A percentile compares a stretch with the other conserved stretches of the same genome.
phyloP scores from a whole-genome alignment of 148 eudicot genomes.

The Camellia granthamiana region DNA sequence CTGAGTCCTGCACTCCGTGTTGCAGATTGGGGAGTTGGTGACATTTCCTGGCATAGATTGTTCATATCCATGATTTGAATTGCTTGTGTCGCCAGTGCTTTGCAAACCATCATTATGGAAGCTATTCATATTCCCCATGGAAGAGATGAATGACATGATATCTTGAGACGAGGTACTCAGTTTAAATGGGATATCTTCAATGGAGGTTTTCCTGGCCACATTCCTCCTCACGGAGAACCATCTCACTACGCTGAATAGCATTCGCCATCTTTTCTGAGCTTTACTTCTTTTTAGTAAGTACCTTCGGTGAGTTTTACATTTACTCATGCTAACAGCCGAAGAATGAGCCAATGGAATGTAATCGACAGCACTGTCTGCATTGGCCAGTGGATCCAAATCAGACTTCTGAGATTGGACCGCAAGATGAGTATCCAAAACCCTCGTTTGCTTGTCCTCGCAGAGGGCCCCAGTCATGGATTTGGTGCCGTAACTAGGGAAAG shows the following conservation, averaged over 20 bases:
- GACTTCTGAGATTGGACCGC: slow-evolving; percentile 31
- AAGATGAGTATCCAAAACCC: slow-evolving; percentile 38
- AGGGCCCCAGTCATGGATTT: slow-evolving; percentile 38
- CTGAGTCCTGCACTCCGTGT: slow-evolving; percentile 31
- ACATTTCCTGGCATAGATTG: slow-evolving; percentile 16
- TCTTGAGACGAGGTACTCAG: not conserved
- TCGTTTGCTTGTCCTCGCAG: slow-evolving; percentile 34
- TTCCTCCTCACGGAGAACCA: slow-evolving; percentile 23
- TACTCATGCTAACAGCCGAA: slow-evolving; percentile 10
- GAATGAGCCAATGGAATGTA: slow-evolving; percentile 32
- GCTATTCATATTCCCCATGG: not conserved
- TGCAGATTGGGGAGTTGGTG: slow-evolving; percentile 34
- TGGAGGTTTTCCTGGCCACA: slow-evolving; percentile 9
- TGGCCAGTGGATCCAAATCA: slow-evolving; percentile 31
- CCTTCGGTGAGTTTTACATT: slow-evolving; percentile 2
- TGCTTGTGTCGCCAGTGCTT: not conserved
- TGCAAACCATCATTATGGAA: not conserved
- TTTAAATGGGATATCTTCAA: not conserved
- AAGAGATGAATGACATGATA: not conserved
- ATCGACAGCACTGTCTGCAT: slow-evolving; percentile 30
- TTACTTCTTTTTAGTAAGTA: not conserved
- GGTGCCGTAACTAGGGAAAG: slow-evolving; percentile 22
- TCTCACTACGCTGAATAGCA: slow-evolving; percentile 18
- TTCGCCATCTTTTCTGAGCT: slow-evolving; percentile 22
- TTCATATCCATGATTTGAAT: not conserved